Evolutionary conservation across 2,329 filamentous ascomycete genomes (phyloP).

Genomic region (Cordyceps cateniannulata): DNA sequence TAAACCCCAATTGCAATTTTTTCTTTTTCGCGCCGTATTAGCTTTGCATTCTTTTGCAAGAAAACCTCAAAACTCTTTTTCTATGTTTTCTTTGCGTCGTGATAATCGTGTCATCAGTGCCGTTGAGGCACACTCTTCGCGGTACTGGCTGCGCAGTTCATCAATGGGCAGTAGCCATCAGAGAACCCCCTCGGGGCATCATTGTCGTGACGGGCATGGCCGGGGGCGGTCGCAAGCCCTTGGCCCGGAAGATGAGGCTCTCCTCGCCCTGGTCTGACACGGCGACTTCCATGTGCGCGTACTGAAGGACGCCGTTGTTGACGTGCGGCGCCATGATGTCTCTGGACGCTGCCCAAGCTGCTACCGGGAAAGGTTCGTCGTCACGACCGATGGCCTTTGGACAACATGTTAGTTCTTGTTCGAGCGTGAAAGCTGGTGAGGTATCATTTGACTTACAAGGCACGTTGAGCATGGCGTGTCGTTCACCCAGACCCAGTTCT

Average conservation of each 20-base stretch:
- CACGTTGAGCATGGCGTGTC: conserved; percentile 43
- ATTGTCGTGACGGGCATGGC: conserved; percentile 24
- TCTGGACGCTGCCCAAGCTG: conserved; percentile 25
- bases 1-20: neutral
- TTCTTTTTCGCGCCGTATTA: neutral
- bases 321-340: conserved; percentile 41
- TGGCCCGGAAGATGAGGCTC: conserved; percentile 30
- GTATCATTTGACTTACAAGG: conserved; percentile 12
- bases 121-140: neutral
- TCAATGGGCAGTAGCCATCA: conserved; percentile 5
- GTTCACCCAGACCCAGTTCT: conserved; percentile 49
- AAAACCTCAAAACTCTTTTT: neutral
- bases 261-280: conserved; percentile 31
- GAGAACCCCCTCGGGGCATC: conserved; percentile 21
- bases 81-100: neutral
- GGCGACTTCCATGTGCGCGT: conserved; percentile 41
- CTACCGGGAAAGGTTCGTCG: conserved; percentile 25
- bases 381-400: conserved; percentile 44
- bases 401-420: neutral
- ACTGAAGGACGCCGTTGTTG: conserved; percentile 39
- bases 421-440: too few species aligned
- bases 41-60: neutral
- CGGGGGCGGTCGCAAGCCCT: conserved; percentile 21
- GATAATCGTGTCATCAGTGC: neutral
- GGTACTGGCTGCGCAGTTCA: neutral